Conservation (phyloP, 2,329 filamentous ascomycete species). For the Coleophoma eucalyptorum region DNA sequence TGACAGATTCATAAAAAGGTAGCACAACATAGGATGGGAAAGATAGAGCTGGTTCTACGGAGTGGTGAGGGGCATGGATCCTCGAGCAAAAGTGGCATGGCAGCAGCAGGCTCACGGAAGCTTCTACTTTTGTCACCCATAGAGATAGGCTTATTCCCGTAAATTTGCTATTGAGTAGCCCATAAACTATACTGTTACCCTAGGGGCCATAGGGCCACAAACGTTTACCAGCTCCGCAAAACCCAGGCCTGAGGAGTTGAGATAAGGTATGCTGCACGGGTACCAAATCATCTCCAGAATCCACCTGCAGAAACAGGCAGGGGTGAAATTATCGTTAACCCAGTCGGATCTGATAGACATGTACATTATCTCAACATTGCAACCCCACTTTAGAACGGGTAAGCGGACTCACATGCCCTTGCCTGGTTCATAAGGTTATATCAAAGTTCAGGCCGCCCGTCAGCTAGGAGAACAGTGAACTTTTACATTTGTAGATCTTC, state of each 20-base stretch:
- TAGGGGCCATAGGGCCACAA: too few species aligned
- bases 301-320: not conserved
- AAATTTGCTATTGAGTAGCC: not conserved
- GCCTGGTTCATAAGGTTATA: not conserved
- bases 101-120: too few species aligned
- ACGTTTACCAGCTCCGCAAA: not conserved
- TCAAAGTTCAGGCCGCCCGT: not conserved
- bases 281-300: not conserved
- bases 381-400: not conserved
- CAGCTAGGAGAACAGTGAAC: not conserved
- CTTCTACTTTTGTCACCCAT: too few species aligned
- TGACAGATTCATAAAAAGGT: too few species aligned
- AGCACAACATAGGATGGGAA: too few species aligned
- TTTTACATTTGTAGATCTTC: not conserved
- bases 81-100: too few species aligned
- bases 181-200: not conserved
- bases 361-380: not conserved
- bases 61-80: too few species aligned
- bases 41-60: too few species aligned
- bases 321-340: not conserved
- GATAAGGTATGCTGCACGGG: not conserved
- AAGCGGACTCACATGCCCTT: not conserved
- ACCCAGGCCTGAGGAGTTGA: not conserved
- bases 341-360: not conserved
- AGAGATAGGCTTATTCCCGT: too few species aligned